A percentile compares a stretch with the other conserved stretches of the same genome.
Conservation (phyloP, 1,284 basidiomycete species). For the Puccinia horiana region DNA sequence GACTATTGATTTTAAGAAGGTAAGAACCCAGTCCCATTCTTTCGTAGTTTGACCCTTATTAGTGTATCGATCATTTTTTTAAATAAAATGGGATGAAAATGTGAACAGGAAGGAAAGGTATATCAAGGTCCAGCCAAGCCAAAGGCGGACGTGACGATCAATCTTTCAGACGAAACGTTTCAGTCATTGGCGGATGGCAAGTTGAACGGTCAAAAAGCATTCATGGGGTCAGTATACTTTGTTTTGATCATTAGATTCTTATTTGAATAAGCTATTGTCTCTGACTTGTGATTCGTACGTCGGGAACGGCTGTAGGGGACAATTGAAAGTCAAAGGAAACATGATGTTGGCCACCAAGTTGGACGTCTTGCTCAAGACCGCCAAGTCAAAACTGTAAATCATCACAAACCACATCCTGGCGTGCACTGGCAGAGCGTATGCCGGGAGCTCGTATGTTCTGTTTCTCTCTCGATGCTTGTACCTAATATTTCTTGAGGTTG, state of each 20-base stretch:
- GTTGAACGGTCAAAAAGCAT: conserved; percentile 72
- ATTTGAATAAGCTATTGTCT: conserved; percentile 64
- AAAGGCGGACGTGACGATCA: conserved; percentile 70
- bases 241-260: neutral
- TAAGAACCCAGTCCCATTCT: conserved; percentile 51
- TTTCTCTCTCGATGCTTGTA: too few species aligned
- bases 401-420: too few species aligned
- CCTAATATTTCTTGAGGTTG: too few species aligned
- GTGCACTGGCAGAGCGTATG: too few species aligned
- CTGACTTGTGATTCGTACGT: neutral
- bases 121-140: conserved; percentile 73
- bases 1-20: conserved; percentile 94
- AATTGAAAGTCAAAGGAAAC: conserved; percentile 73
- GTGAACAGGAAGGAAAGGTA: conserved; percentile 66
- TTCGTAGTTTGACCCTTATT: neutral
- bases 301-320: conserved; percentile 67
- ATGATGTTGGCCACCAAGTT: conserved; percentile 86
- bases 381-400: conserved; percentile 30
- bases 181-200: conserved; percentile 64
- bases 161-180: conserved; percentile 63
- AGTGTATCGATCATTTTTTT: neutral
- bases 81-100: neutral
- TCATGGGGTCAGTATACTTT: conserved; percentile 43
- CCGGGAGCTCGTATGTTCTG: too few species aligned
- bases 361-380: conserved; percentile 69